Evolutionary conservation across 192 early-diverging fungal species (phyloP), one percentile per base, ranked within the genome.

Genomic region (Backusella tuberculispora): DNA sequence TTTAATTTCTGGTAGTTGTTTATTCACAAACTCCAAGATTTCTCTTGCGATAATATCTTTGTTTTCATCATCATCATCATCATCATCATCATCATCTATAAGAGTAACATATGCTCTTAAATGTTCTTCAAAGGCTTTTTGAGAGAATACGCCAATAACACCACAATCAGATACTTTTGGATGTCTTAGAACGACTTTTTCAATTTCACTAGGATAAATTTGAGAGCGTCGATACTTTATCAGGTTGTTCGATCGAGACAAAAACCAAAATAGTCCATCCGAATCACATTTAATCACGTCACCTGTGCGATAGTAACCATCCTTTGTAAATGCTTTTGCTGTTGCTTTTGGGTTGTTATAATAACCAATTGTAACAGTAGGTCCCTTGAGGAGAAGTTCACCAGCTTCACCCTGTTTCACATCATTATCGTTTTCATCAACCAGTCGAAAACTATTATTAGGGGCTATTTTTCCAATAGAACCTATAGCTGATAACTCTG

Each of bases 171-270:
- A n/a, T n/a, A n/a, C n/a, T n/a, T n/a, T n/a, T n/a, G n/a, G n/a
- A n/a, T n/a, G n/a, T n/a, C n/a, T n/a, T n/a, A n/a, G n/a, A n/a
- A n/a, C n/a, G n/a, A n/a, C n/a, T n/a, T 56, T 56, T 78, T 92
- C 91, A 14, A 92, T 83, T 73, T 92, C 91, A 14, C 89, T 88
- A 37, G 91, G 88, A 2, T 89, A 78, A 45, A 93, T 87, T 50
- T 94, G 90, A 70, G 89, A 85, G 9, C 90, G 77, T 69, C 92
- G 91, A 29, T 71, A 42, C 60, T 70, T 71, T 21, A 70, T 71
- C 9, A 76, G 15, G 7, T 92, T 90, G 80, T 93, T 94, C 56
- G 91, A 69, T 21, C 96, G 92, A 73, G 92, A 91, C 6, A 87
- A 85, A 48, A 91, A 87, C 75, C 81, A 91, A 74, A 90, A 89